Evolutionary conservation across 169 alveolate genomes (phyloP), one percentile per base, ranked within the genome.

Genomic region (Plasmodium berghei): DNA sequence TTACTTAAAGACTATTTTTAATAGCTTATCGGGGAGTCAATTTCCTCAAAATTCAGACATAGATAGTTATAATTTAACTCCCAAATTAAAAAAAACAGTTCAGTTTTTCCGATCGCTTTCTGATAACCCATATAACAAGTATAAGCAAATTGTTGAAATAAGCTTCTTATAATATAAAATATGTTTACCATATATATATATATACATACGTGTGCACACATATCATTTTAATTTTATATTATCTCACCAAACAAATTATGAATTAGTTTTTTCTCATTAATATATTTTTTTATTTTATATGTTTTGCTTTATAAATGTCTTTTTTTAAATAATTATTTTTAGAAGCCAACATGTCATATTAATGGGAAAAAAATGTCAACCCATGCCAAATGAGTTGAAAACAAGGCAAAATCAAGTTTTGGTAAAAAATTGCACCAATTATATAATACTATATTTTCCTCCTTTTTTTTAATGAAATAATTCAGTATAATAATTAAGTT

Each of bases 261-360:
- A 34, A 34, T 5, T 34, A 34, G 42, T 0, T 4, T 34, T 34
- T 34, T 34, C 42, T 34, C 8, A 34, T 8, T 3, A 34, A 34
- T 34, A 34, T 34, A 2, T 34, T 34, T 34, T 28, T 28, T 28
- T 34, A 34, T 34, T 34, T 34, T 34, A 34, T 4, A 34, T 34
- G 42, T 8, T 28, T 28, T 12, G 49, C 45, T 40, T 12, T 22
- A 69, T 16, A 14, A 0, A 0, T 58, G 22, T 18, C 67, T 69
- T n/a, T 20, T 46, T 69, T 69, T 48, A 18, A 18, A 24, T 69
- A 18, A 26, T n/a, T 64, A 16, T 85, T 56, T 67, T 26, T 85
- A 85, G 91, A 69, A 85, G 91, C 61, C 91, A 85, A 67, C 73
- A 85, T 56, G 91, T 85, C 10, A 85, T 85, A 69, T 72, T 85